Evolutionary conservation across 768 basidiomycete genomes (phyloP), one percentile per base, ranked within the genome.

Genomic region (Pluteus cervinus): DNA sequence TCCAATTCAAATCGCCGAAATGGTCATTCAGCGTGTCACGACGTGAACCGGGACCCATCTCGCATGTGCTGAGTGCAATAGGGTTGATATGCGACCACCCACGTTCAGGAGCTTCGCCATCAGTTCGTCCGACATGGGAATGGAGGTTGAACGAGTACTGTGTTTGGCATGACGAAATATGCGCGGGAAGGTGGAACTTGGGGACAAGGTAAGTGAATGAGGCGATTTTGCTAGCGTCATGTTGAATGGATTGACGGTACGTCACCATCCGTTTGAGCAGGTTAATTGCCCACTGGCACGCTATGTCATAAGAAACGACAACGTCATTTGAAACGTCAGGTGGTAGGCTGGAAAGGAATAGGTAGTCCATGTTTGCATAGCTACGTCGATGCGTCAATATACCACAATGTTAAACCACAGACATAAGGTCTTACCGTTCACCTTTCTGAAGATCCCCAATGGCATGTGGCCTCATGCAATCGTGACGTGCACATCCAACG

Each of bases 361-460:
- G 38, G 22, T 49, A 62, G 37, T 62, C 60, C 45, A 50, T 50
- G 37, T 54, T 53, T 10, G 48, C 14, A 29, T 54, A 54, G 9
- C 53, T 50, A 33, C 18, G 28, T 5, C 26, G 14, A 22, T 37
- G 22, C 20, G 22, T n/a, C n/a, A n/a, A n/a, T n/a, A n/a, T n/a
- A n/a, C n/a, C n/a, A n/a, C 6, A 33, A 23, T 8, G 5, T 12
- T 18, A 26, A 29, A n/a, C n/a, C n/a, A n/a, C n/a, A n/a, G n/a
- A 25, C 40, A 28, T 26, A n/a, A n/a, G 29, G 25, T 6, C 51
- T 14, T 35, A 60, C 58, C 51, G 22, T 50, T 61, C 61, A 9
- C 58, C 60, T 21, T 55, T 53, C 34, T 63, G 61, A 2, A 63
- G 32, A 43, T 58, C 56, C 18, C 57, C 58, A 2, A 61, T 42